Conservation (phyloP, 257 asterid genomes). For the Gentiana straminea region DNA sequence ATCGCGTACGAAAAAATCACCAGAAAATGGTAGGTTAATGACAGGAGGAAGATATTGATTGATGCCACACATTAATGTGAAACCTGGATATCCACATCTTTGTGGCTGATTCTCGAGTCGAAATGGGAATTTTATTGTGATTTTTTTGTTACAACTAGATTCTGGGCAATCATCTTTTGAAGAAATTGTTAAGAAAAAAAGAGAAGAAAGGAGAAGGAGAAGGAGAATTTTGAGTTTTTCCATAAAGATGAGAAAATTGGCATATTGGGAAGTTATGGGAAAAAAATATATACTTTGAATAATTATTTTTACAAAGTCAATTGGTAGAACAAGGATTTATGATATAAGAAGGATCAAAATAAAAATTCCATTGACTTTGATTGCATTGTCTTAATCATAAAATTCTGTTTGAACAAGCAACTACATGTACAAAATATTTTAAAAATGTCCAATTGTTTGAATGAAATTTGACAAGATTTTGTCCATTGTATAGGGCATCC, state of each 20-base stretch:
- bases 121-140: constrained; percentile 36
- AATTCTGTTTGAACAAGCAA: too few relatives aligned
- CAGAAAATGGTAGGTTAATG: constrained; percentile 44
- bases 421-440: too few relatives aligned
- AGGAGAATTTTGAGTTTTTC: constrained; percentile 18
- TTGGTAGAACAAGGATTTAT: too few relatives aligned
- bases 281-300: neutral
- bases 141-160: constrained; percentile 11
- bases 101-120: constrained; percentile 20
- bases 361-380: too few relatives aligned
- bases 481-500: too few relatives aligned
- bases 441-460: too few relatives aligned
- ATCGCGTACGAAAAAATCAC: constrained; percentile 36
- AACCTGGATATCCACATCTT: constrained; percentile 50
- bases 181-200: constrained; percentile 16
- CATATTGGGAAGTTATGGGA: neutral
- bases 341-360: too few relatives aligned
- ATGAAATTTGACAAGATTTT: too few relatives aligned
- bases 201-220: constrained; percentile 14
- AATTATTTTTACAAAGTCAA: neutral
- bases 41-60: neutral
- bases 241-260: constrained; percentile 27
- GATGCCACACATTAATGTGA: constrained; percentile 25
- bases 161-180: constrained; percentile 28
- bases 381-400: too few relatives aligned